Evolutionary conservation across 2,329 filamentous ascomycete species (phyloP), one percentile per base, ranked within the genome.

Genomic region (Mariannaea elegans): DNA sequence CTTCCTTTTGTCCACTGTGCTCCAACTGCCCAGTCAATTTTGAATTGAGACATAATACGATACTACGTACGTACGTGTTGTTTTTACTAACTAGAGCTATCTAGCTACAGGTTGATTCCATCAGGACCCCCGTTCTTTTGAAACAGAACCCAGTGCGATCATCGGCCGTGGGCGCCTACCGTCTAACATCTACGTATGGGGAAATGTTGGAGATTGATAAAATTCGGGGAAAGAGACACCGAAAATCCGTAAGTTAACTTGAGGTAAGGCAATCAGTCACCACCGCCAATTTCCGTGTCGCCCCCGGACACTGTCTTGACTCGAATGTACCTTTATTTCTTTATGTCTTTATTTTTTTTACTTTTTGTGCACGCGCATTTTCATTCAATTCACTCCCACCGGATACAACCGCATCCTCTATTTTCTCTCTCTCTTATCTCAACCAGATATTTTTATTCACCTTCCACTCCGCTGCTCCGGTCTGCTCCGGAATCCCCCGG

Each of bases 1-100:
- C 52, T 68, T 68, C 65, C 65, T 62, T 65, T 68, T 63, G 64
- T 57, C 67, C 67, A 70, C 51, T 32, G 41, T 34, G 16, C 29
- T 7, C 31, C 48, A 29, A 31, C 52, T 42, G 34, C 48, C 41
- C 24, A 29, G 47, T 47, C 48, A 58, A 45, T 18, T 14, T 52
- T 16, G 14, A 31, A 8, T 8, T 19, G 36, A 36, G 32, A 36
- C 32, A 36, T 36, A n/a, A 36, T 5, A 14, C 14, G 14, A n/a
- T 6, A 38, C 34, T 16, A 8, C 7, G 16, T 16, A 2, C n/a
- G 5, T 18, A 39, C 36, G 18, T 38, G 24, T 27, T 27, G 39
- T 27, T 9, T 44, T 44, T 18, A 21, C n/a, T n/a, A n/a, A n/a
- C n/a, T 18, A 5, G 19, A 41, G 18, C 2, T 21, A 9, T 21